Percentiles rank a stretch among this genome's conserved stretches.
Evolutionary conservation across 1,284 basidiomycete genomes (phyloP).

Genomic region (Filobasidium uniguttulatum): DNA sequence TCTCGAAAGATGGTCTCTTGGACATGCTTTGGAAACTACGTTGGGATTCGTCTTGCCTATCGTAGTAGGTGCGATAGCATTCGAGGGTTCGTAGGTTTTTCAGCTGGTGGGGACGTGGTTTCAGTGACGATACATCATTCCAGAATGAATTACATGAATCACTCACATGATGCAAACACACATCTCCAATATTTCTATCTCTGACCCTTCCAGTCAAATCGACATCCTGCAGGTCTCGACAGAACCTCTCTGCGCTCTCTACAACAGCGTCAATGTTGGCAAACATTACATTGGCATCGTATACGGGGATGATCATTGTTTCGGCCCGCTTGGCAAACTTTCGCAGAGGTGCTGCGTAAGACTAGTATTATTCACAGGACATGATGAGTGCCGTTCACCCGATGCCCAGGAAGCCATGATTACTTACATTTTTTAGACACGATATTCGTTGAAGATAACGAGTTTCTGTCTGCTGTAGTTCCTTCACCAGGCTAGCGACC

Average conservation of each 20-base stretch:
- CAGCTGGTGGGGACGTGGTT: slow-evolving; percentile 39
- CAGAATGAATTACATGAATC: background rate
- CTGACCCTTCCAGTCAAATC: slow-evolving; percentile 40
- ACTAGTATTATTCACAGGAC: slow-evolving; percentile 25
- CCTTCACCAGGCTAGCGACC: slow-evolving; percentile 25
- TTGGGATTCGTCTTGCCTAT: slow-evolving; percentile 86
- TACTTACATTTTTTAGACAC: slow-evolving; percentile 29
- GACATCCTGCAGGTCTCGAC: slow-evolving; percentile 72
- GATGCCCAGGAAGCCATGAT: background rate
- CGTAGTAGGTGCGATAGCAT: slow-evolving; percentile 78
- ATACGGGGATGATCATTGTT: slow-evolving; percentile 70
- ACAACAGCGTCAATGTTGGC: slow-evolving; percentile 83
- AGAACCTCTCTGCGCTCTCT: slow-evolving; percentile 73
- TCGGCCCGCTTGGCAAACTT: slow-evolving; percentile 69
- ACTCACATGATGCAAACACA: slow-evolving; percentile 59
- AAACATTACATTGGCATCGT: slow-evolving; percentile 84
- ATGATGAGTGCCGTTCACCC: background rate
- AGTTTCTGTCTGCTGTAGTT: slow-evolving; percentile 32
- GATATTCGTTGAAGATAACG: slow-evolving; percentile 31
- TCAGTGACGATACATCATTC: background rate
- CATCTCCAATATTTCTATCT: slow-evolving; percentile 64
- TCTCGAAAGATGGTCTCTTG: slow-evolving; percentile 60
- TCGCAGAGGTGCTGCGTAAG: slow-evolving; percentile 81
- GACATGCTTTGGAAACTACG: slow-evolving; percentile 71
- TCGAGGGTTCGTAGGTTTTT: slow-evolving; percentile 69